Percentiles rank a stretch among this genome's conserved stretches.
Evolutionary conservation across 768 basidiomycete species (phyloP).

Genomic region (Rhodotorula babjevae): DNA sequence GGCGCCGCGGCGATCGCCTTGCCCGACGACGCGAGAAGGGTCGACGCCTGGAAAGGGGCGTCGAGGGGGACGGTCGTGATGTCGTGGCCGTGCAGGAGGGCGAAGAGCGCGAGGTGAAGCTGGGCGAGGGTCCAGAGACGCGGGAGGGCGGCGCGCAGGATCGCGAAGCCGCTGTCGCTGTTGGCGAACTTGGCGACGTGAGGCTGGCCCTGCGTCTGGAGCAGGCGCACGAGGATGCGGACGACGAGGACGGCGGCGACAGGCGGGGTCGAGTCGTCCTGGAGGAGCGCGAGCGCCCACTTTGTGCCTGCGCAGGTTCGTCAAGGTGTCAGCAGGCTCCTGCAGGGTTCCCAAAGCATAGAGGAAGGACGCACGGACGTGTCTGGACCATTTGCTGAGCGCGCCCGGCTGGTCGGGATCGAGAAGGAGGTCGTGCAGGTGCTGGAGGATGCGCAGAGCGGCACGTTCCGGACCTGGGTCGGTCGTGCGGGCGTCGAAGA

Average conservation of each 20-base stretch:
- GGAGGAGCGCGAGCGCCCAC: constrained; percentile 15
- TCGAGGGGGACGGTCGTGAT: constrained; percentile 5
- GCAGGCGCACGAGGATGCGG: constrained; percentile 19
- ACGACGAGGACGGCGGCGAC: constrained; percentile 9
- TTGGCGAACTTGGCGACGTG: constrained; percentile 10
- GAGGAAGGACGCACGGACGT: not conserved
- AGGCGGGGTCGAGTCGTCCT: constrained; percentile 1
- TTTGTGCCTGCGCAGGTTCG: not conserved
- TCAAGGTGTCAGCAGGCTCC: too few relatives aligned
- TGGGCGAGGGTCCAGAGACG: constrained; percentile 14
- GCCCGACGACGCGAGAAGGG: not conserved
- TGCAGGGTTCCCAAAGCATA: too few relatives aligned
- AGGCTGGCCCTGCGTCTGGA: constrained; percentile 11
- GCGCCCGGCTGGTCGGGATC: not conserved
- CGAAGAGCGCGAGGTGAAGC: constrained; percentile 14
- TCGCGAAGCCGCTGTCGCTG: constrained; percentile 1
- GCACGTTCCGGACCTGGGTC: not conserved
- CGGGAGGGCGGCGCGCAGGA: constrained; percentile 10
- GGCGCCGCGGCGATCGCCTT: not conserved
- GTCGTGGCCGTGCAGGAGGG: constrained; percentile 10
- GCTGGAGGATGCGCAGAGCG: not conserved
- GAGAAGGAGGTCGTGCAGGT: constrained; percentile 13
- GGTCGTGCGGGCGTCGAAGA: not conserved
- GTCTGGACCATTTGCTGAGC: constrained; percentile 8
- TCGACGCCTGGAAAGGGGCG: not conserved